Conservation (phyloP, 192 early-diverging fungal species). For the Coemansia umbellata region DNA sequence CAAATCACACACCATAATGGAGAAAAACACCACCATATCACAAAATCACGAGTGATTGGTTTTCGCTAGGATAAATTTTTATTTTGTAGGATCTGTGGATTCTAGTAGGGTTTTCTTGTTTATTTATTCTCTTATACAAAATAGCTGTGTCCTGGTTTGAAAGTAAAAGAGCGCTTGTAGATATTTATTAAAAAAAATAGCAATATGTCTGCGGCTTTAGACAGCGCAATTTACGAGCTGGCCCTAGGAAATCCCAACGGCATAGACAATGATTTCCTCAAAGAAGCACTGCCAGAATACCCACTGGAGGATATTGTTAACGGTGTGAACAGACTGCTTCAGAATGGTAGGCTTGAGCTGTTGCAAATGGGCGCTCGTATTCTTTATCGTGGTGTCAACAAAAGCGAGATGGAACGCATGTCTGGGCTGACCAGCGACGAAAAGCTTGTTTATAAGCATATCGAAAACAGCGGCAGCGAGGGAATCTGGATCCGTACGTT, state of each 20-base stretch:
- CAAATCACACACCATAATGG: too few relatives aligned
- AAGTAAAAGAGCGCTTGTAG: not conserved
- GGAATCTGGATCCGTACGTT: constrained; percentile 83
- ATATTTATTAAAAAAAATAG: not conserved
- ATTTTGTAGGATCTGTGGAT: too few relatives aligned
- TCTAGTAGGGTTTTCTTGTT: too few relatives aligned
- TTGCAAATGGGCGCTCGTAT: constrained; percentile 22
- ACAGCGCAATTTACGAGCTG: constrained; percentile 14
- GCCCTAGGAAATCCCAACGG: constrained; percentile 12
- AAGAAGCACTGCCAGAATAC: constrained; percentile 5
- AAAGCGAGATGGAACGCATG: constrained; percentile 37
- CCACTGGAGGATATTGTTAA: constrained; percentile 31
- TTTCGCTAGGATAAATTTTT: too few relatives aligned
- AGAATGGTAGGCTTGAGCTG: constrained; percentile 27
- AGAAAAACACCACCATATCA: too few relatives aligned
- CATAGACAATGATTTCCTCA: constrained; percentile 15
- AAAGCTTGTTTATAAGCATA: constrained; percentile 74
- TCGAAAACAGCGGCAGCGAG: constrained; percentile 75
- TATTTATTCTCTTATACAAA: too few relatives aligned
- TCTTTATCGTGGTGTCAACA: constrained; percentile 26
- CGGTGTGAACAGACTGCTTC: constrained; percentile 33
- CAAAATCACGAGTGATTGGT: too few relatives aligned
- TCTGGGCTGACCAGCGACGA: constrained; percentile 64
- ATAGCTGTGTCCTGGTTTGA: too few relatives aligned
- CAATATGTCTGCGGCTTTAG: constrained; percentile 11